Evolutionary conservation across 805 yeast species (phyloP), one percentile per base, ranked within the genome.

Genomic region (Yamadazyma tumulicola): DNA sequence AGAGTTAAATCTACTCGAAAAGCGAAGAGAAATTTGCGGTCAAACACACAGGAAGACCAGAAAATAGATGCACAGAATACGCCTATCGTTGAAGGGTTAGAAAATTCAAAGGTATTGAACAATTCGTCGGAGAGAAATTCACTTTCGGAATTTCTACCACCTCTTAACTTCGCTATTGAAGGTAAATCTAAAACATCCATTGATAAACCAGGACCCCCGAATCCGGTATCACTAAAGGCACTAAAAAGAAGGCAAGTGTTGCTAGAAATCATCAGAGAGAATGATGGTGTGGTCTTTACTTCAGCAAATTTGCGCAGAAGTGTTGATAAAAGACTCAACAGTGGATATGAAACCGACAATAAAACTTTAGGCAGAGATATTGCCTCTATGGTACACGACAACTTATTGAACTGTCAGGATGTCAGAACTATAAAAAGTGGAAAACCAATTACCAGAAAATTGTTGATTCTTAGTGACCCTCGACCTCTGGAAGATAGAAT

Each of bases 321-420:
- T 8, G 39, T 67, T 14, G 71, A 67, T 41, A 45, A 45, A 32
- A 42, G 46, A 14, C 48, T 67, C 19, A 57, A 52, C 3, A 42
- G 35, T 21, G 29, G 44, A 1, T 60, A 67, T 6, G 30, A 41
- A 3, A 66, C 69, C 2, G 72, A 67, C 40, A 48, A 45, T 23
- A 67, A 66, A 35, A 67, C 72, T 1, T 42, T 67, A 12, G 60
- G 60, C 3, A 45, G 72, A 22, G 72, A 67, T 35, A 57, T 67
- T 4, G 52, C 55, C 1, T 37, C 47, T 11, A 45, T 67, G 15
- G 54, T 57, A 8, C 32, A 47, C 16, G 29, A 45, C 13, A 35
- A 47, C 6, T 47, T 49, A 13, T 17, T 61, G 26, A 56, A 56
- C 36, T 43, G 47, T 23, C 47, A 48, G 31, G 47, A 49, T 34